Conservation (phyloP, 2,329 filamentous ascomycete genomes). For the Pezicula rhizophila region DNA sequence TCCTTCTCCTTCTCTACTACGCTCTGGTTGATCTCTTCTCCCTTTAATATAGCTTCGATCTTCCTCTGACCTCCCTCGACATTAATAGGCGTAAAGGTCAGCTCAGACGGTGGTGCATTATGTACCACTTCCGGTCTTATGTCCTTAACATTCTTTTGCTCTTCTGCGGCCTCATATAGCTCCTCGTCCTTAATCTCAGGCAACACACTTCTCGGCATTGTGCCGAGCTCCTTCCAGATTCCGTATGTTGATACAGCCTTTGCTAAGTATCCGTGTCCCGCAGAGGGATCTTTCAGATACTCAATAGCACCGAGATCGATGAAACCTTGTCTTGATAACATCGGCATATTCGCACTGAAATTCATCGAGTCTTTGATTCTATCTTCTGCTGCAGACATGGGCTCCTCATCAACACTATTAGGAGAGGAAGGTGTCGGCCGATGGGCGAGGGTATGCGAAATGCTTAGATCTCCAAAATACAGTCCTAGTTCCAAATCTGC, state of each 20-base stretch:
- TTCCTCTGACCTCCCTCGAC: too few species aligned
- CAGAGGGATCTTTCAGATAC: conserved; percentile 13
- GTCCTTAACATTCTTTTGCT: background rate
- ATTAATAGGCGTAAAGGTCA: too few species aligned
- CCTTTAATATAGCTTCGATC: too few species aligned
- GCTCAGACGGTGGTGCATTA: too few species aligned
- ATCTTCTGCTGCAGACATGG: conserved; percentile 6
- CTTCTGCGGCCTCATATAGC: background rate
- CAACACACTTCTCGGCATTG: conserved; percentile 14
- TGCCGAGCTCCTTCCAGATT: conserved; percentile 16
- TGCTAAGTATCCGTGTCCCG: conserved; percentile 9
- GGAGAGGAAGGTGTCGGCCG: background rate
- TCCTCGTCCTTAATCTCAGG: conserved; percentile 6
- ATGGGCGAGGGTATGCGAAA: conserved; percentile 14
- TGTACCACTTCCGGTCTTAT: background rate
- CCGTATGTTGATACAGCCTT: conserved; percentile 12
- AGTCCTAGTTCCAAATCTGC: conserved; percentile 19
- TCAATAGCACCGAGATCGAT: conserved; percentile 37
- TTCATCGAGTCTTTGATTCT: conserved; percentile 12
- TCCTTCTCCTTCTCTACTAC: background rate
- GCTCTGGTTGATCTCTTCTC: too few species aligned
- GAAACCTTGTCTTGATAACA: conserved; percentile 56
- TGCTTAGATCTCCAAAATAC: conserved; percentile 13
- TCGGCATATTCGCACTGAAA: conserved; percentile 26
- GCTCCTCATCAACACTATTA: background rate